Evolutionary conservation across 2,329 filamentous ascomycete species (phyloP), one percentile per base, ranked within the genome.

Genomic region (Penicillium sp.): DNA sequence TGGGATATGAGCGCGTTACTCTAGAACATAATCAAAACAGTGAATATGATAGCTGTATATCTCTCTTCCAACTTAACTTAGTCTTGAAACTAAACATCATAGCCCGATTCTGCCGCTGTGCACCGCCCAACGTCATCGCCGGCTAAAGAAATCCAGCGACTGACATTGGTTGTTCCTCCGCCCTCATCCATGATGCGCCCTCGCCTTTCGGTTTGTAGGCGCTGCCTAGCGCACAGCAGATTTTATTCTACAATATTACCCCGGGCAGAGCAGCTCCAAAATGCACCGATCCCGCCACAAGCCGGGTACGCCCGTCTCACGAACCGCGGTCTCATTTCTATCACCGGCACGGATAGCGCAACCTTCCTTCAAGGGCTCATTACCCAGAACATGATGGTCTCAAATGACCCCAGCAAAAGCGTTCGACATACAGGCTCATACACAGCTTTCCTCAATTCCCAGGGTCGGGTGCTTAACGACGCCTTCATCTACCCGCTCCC

Each of bases 361-460:
- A 85, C 85, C 57, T 97, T 90, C 69, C 79, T 98, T 2, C 89
- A 97, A 67, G 90, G 91, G 44, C 80, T 95, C 46, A 80, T 93
- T 54, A 95, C 91, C 1, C 80, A 85, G 52, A 85, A 84, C 52
- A 78, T 89, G 52, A 67, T 80, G 42, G 69, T 77, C 0, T 60
- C 60, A 11, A 68, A 66, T 38, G 65, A 72, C 6, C 62, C 67
- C 54, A 71, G 49, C 62, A 69, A 50, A 50, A 61, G 53, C 32
- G 54, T 61, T 43, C 60, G 57, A 44, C 61, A 51, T 3, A 69
- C 72, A 0, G 84, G 82, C 3, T 83, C 86, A 66, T 97, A 95
- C 69, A 78, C 85, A 6, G 88, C 84, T 0, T 95, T 98, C 61
- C 76, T 98, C 34, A 95, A 86, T 56, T 88, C 91, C 6, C 81